These are phyloP conservation scores for Saccharomycopsis amapae DNA, from an alignment of 805 yeast species.

Conservation along the genomic window DNA sequence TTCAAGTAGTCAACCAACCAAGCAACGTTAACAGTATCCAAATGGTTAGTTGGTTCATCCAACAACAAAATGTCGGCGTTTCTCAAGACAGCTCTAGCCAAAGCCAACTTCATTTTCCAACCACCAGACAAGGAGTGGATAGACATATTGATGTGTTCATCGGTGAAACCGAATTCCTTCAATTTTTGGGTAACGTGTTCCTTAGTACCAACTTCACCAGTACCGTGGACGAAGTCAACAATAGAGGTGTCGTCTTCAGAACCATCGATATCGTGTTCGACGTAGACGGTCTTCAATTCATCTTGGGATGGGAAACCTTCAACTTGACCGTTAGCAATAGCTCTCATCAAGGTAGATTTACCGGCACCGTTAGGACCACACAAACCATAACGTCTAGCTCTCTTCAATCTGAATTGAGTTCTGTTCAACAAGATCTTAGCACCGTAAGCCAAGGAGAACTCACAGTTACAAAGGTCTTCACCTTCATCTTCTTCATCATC, in stretches of 20 bases:
- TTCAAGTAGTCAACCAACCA: conserved; percentile 99
- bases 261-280: conserved; percentile 99
- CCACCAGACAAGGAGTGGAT: conserved; percentile 98
- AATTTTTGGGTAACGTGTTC: conserved; percentile 71
- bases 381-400: conserved; percentile 98
- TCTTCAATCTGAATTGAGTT: conserved; percentile 97
- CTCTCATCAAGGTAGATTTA: conserved; percentile 97
- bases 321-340: conserved; percentile 96
- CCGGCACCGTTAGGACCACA: conserved; percentile 99
- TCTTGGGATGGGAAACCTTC: conserved; percentile 99
- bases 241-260: conserved; percentile 95
- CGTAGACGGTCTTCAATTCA: conserved; percentile 98
- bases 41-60: conserved; percentile 99
- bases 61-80: conserved; percentile 95
- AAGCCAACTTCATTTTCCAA: conserved; percentile 99
- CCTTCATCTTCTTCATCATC: conserved; percentile 98
- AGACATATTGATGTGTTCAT: conserved; percentile 90
- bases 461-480: conserved; percentile 99
- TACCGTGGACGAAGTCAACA: conserved; percentile 81
- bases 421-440: conserved; percentile 99
- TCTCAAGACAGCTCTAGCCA: conserved; percentile 98
- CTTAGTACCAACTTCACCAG: conserved; percentile 68
- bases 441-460: conserved; percentile 99
- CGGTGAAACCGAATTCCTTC: conserved; percentile 86
- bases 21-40: conserved; percentile 99